Conservation (phyloP, 306 rosid genomes). For the Trifolium fragiferum region DNA sequence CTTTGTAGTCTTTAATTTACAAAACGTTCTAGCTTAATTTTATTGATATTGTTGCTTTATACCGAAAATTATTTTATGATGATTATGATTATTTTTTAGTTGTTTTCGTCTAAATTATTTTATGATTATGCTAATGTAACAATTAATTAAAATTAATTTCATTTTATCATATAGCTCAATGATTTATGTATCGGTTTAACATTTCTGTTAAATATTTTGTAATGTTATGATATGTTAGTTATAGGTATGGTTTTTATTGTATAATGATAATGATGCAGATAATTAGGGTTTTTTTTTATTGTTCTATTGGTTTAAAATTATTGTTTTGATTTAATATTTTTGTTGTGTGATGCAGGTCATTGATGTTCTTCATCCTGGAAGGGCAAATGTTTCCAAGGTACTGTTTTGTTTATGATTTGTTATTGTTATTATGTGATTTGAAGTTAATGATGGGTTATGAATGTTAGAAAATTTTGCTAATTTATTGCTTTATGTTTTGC, state of each 20-base stretch:
- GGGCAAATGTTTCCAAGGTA: slow-evolving; percentile 96
- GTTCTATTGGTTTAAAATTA: not conserved
- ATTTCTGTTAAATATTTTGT: not conserved
- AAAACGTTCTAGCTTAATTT: too few relatives aligned
- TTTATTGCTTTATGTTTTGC: not conserved
- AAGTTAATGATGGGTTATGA: not conserved
- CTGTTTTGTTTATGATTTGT: not conserved
- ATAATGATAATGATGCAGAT: too few relatives aligned
- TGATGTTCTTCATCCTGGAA: slow-evolving; percentile 90
- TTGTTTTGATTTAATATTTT: not conserved
- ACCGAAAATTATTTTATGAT: too few relatives aligned
- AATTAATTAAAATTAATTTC: too few relatives aligned
- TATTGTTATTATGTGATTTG: not conserved
- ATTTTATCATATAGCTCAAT: not conserved
- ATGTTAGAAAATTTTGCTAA: not conserved
- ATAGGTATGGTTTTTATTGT: not conserved
- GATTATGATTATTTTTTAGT: too few relatives aligned
- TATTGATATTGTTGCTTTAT: not conserved
- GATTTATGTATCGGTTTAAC: not conserved
- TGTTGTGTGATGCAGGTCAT: slow-evolving; percentile 52
- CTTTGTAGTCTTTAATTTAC: not conserved
- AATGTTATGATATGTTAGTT: too few relatives aligned
- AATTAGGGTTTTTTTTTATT: not conserved
- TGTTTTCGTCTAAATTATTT: not conserved
- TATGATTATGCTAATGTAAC: too few relatives aligned